Base-by-base conservation (phyloP, 176 grass and related monocot genomes). In the bread wheat (Triticum aestivum) region DNA sequence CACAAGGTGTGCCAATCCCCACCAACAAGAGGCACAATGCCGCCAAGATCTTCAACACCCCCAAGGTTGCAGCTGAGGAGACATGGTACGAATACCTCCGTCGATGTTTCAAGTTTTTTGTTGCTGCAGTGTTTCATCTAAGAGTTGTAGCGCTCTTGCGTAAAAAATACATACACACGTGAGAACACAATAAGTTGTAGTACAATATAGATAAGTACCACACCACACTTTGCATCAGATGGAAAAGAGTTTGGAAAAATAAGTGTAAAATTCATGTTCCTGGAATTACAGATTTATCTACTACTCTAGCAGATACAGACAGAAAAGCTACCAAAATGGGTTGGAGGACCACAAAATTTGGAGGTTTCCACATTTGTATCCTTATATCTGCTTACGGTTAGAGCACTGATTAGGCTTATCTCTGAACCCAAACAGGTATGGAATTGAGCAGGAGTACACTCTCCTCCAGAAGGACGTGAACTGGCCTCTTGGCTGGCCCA, bases 391-490 rank as follows among this genome's bases (percentile, higher is more conserved):
- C 24, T 74, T 33, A 12, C 39, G 6, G 3, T 90, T 47, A 20
- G 2, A 7, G 66, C 17, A 26, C 64, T 88, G 51, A 88, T 33
- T 27, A 75, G 32, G 30, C 51, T 56, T 79, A 37, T 75, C 9
- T 77, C 66, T 87, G 86, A 73, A 89, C 86, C 69, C 61, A 85
- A 84, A 93, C 81, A 97, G 95, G 95, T 97, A 95, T 78, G 95
- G 95, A 54, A 91, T 97, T 72, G 95, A 97, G 91, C 95, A 97
- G 88, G 95, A 97, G 91, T 97, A 95, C 88, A 97, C 95, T 21
- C 95, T 97, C 61, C 95, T 97, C 52, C 92, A 93, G 83, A 97
- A 91, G 89, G 95, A 97, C 88, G 92, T 95, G 58, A 94, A 61
- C 75, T 97, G 95, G 95, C 95, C 95, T 65, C 85, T 97, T 83